These are phyloP conservation scores for Euphrasia arctica DNA, from an alignment of 305 asterid species.

Conservation along the genomic window DNA sequence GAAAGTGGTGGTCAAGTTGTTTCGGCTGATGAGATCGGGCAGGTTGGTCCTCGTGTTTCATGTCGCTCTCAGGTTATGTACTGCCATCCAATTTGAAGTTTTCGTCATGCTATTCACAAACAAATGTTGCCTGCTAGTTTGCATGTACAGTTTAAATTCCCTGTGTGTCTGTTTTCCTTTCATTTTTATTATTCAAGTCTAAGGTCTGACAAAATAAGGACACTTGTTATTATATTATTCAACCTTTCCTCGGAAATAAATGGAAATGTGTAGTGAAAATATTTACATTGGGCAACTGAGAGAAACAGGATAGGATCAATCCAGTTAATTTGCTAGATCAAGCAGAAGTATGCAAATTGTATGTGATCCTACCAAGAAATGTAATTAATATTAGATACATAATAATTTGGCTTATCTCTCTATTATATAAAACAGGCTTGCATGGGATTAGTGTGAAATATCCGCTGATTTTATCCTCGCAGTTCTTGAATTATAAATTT, in stretches of 20 bases:
- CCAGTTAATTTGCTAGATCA: neutral
- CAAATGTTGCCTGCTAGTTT: slow-evolving; percentile 25
- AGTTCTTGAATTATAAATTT: slow-evolving; percentile 13
- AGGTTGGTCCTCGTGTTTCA: slow-evolving; percentile 88
- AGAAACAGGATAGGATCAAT: slow-evolving; percentile 15
- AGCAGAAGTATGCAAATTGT: neutral
- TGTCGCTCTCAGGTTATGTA: slow-evolving; percentile 84
- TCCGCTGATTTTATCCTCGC: slow-evolving; percentile 13
- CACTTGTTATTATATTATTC: neutral
- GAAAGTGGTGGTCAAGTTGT: slow-evolving; percentile 83
- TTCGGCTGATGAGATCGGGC: slow-evolving; percentile 81
- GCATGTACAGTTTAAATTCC: slow-evolving; percentile 6
- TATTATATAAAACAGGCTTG: slow-evolving; percentile 7
- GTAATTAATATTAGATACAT: slow-evolving; percentile 2
- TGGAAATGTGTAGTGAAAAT: slow-evolving; percentile 4
- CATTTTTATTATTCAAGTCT: neutral
- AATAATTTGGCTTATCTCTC: neutral
- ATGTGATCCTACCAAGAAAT: slow-evolving; percentile 13
- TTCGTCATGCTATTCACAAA: slow-evolving; percentile 14
- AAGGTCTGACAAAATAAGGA: neutral
- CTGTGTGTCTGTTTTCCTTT: too few relatives aligned
- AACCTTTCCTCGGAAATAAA: neutral
- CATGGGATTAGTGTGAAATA: slow-evolving; percentile 11
- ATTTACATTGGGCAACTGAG: neutral
- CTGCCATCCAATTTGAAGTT: slow-evolving; percentile 10